Evolutionary conservation across 1,284 basidiomycete species (phyloP).

Genomic region (Cryptococcus maquisensis): DNA sequence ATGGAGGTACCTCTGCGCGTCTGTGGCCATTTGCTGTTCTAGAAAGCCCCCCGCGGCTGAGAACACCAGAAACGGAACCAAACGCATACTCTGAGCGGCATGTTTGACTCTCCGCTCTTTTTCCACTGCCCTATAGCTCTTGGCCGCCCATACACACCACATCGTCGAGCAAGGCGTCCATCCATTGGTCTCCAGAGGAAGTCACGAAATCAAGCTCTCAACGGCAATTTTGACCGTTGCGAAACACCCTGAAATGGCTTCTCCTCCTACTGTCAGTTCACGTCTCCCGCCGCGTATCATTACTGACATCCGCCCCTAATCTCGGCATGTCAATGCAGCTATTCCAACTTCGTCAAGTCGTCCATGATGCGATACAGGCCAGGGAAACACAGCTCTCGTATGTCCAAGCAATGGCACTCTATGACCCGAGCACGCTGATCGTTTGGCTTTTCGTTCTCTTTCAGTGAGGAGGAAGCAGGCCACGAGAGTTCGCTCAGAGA

Average conservation of each 20-base stretch:
- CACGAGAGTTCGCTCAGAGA: constrained; percentile 31
- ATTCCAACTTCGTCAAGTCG: constrained; percentile 23
- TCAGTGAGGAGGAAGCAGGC: constrained; percentile 22
- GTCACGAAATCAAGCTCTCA: background rate
- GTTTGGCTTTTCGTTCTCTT: background rate
- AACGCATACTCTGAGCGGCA: no score
- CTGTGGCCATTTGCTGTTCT: no score
- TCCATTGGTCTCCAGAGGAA: background rate
- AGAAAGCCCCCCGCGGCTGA: no score
- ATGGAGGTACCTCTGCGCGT: no score
- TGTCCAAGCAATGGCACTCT: background rate
- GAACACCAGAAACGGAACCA: no score
- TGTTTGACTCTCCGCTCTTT: no score
- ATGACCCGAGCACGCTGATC: background rate
- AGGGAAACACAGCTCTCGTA: constrained; percentile 24
- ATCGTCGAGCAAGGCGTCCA: no score
- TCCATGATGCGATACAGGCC: constrained; percentile 27
- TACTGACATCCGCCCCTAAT: background rate
- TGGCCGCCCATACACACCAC: background rate
- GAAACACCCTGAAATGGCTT: constrained; percentile 17
- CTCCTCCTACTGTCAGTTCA: constrained; percentile 22
- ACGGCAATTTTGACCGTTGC: background rate
- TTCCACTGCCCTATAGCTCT: background rate
- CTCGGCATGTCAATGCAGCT: constrained; percentile 7
- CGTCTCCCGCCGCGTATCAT: background rate